Conservation (phyloP, 2,329 filamentous ascomycete species). For the Remersonia thermophila region DNA sequence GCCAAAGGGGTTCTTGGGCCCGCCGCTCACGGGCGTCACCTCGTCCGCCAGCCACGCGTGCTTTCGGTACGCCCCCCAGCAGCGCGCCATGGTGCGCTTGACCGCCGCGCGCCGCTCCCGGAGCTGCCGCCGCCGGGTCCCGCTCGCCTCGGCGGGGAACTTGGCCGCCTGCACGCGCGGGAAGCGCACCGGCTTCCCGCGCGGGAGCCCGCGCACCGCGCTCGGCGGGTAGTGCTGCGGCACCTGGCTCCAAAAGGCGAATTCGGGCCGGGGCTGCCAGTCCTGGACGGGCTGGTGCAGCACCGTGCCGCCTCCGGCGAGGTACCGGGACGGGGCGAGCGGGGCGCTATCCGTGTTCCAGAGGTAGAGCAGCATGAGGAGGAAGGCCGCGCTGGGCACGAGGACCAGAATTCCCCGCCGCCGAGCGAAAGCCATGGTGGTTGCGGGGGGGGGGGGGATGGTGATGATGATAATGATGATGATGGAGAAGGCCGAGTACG, state of each 20-base stretch:
- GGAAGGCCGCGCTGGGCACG: neutral
- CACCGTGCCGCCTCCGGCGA: too few species aligned
- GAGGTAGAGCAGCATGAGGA: neutral
- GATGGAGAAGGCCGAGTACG: too few species aligned
- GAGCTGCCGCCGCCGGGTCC: constrained; percentile 13
- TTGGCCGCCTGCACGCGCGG: constrained; percentile 23
- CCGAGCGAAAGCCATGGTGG: constrained; percentile 1
- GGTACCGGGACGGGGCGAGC: too few species aligned
- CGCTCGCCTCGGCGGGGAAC: constrained; percentile 17
- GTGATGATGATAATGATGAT: too few species aligned
- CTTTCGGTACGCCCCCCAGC: constrained; percentile 35
- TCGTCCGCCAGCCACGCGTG: constrained; percentile 17
- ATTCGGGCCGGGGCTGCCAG: neutral
- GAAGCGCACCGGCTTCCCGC: constrained; percentile 17
- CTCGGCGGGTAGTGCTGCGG: constrained; percentile 18
- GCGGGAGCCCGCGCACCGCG: constrained; percentile 22
- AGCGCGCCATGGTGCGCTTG: constrained; percentile 22
- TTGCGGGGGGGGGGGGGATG: neutral
- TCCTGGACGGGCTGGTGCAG: neutral
- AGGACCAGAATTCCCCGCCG: neutral
- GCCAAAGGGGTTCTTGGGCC: constrained; percentile 9
- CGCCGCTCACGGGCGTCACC: constrained; percentile 10
- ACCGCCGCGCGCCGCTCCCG: constrained; percentile 17
- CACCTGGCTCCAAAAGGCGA: constrained; percentile 1
- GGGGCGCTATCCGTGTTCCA: too few species aligned